These are phyloP conservation scores for Dipodascopsis uninucleata DNA, from an alignment of 805 yeast genomes.

Conservation along the genomic window DNA sequence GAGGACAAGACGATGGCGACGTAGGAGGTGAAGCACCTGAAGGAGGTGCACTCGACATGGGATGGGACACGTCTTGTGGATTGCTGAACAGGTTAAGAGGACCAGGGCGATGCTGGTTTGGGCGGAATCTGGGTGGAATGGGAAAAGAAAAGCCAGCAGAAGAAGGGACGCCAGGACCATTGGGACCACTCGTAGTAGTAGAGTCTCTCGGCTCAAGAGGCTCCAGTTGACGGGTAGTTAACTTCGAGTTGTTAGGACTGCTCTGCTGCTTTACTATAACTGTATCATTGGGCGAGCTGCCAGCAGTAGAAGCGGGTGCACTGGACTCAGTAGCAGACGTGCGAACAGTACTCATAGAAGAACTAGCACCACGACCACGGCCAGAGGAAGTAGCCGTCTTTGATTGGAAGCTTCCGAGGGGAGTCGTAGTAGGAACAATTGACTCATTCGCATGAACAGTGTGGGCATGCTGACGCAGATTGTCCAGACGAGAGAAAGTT, in stretches of 20 bases:
- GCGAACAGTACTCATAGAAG: neutral
- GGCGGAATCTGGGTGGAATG: conserved; percentile 22
- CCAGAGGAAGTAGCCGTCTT: neutral
- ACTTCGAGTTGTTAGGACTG: too few species aligned
- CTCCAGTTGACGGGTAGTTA: neutral
- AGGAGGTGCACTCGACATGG: conserved; percentile 3
- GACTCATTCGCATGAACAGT: conserved; percentile 64
- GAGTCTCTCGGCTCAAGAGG: neutral
- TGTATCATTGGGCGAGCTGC: neutral
- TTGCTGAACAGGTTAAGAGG: conserved; percentile 17
- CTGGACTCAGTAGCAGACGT: conserved; percentile 2
- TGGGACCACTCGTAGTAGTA: neutral
- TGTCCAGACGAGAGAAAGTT: conserved; percentile 78
- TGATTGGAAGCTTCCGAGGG: neutral
- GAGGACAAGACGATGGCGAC: conserved; percentile 6
- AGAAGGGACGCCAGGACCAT: conserved; percentile 8
- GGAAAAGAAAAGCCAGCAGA: conserved; percentile 11
- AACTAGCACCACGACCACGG: neutral
- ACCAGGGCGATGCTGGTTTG: conserved; percentile 23
- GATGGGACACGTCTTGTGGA: conserved; percentile 1
- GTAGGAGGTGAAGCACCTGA: conserved; percentile 14
- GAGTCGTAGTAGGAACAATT: conserved; percentile 9
- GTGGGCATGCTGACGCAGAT: conserved; percentile 85
- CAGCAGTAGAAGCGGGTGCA: neutral
- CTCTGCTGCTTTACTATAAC: neutral